Evolutionary conservation across 805 yeast genomes (phyloP).

Genomic region (Cephaloascus fragrans): DNA sequence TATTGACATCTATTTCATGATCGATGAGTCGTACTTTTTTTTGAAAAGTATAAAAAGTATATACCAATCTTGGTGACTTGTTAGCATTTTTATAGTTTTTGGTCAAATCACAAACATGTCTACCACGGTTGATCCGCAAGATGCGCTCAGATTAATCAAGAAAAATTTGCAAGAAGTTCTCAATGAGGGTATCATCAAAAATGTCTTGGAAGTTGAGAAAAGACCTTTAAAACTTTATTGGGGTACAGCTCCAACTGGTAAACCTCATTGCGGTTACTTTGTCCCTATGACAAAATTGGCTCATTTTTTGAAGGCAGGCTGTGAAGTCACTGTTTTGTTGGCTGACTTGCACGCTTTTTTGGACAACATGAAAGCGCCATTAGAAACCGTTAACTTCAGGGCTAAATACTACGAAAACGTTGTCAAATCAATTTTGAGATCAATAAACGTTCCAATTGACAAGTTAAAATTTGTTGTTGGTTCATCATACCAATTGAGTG

Average conservation of each 20-base stretch:
- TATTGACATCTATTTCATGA: no score
- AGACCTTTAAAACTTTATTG: conserved; percentile 85
- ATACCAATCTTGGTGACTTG: no score
- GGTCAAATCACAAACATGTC: no score
- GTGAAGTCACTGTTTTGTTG: conserved; percentile 81
- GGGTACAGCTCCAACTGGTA: conserved; percentile 99
- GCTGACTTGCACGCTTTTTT: conserved; percentile 96
- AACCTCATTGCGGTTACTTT: conserved; percentile 97
- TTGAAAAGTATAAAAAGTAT: no score
- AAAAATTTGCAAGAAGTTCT: conserved; percentile 86
- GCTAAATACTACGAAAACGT: conserved; percentile 81
- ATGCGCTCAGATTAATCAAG: conserved; percentile 67
- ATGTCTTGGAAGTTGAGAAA: conserved; percentile 70
- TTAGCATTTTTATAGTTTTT: no score
- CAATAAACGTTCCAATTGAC: conserved; percentile 89
- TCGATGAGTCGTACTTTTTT: no score
- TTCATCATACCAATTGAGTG: conserved; percentile 74
- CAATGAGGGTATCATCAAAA: conserved; percentile 78
- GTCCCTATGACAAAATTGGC: conserved; percentile 97
- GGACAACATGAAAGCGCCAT: conserved; percentile 97
- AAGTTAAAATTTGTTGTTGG: conserved; percentile 79
- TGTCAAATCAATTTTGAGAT: conserved; percentile 75
- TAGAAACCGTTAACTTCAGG: conserved; percentile 82
- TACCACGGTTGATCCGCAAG: conserved; percentile 37
- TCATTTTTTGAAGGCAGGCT: conserved; percentile 90